Evolutionary conservation across 495 filamentous ascomycete species (phyloP).

Genomic region (Xylaria scruposa): DNA sequence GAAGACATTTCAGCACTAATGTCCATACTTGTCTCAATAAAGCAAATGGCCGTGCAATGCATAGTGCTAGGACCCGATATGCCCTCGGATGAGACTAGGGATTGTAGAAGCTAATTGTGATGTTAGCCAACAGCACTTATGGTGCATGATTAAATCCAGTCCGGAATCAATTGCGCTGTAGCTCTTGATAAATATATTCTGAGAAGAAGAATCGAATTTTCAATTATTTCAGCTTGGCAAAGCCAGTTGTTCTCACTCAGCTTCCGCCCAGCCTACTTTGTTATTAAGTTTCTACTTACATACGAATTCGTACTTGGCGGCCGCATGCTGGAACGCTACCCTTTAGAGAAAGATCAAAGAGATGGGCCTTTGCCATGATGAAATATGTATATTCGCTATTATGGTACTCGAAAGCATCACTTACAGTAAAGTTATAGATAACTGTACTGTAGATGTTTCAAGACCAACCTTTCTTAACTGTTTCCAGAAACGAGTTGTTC

Average conservation of each 20-base stretch:
- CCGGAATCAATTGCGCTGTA: not conserved
- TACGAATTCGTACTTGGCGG: too few species aligned
- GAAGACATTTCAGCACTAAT: not conserved
- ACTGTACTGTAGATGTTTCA: not conserved
- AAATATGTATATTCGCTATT: not conserved
- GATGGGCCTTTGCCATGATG: not conserved
- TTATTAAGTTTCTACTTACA: too few species aligned
- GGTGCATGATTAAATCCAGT: not conserved
- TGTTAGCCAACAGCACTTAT: not conserved
- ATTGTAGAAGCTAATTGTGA: not conserved
- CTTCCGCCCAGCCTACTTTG: not conserved
- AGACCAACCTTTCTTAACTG: slow-evolving; percentile 9
- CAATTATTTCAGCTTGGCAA: slow-evolving; percentile 5
- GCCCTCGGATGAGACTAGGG: not conserved
- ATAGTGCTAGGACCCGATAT: not conserved
- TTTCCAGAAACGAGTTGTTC: slow-evolving; percentile 11
- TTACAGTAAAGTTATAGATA: not conserved
- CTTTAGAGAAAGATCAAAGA: not conserved
- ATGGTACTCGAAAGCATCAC: not conserved
- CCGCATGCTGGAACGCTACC: not conserved
- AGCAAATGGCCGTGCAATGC: not conserved
- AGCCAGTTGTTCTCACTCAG: not conserved
- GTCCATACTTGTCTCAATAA: not conserved
- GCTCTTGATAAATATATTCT: not conserved
- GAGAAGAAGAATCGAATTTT: not conserved